Conservation (phyloP, 2,329 filamentous ascomycete species). For the Colletotrichum scovillei region DNA sequence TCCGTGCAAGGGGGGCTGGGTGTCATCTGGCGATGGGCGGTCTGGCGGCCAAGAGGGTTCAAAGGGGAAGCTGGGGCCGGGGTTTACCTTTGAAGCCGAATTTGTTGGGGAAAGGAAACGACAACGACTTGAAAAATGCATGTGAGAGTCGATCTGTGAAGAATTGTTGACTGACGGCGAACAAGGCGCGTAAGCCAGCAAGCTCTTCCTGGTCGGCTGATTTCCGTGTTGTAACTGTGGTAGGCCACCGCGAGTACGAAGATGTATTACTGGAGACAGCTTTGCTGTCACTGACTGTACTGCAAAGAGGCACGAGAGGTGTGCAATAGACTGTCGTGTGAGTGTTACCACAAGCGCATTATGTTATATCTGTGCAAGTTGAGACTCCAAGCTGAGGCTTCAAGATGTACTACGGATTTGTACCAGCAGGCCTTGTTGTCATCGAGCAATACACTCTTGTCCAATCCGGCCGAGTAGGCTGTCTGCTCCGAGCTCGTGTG, state of each 20-base stretch:
- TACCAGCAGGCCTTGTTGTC: neutral
- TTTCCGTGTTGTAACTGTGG: neutral
- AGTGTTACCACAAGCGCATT: neutral
- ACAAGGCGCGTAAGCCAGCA: conserved; percentile 2
- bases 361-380: neutral
- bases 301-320: neutral
- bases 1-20: conserved; percentile 18
- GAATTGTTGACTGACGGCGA: conserved; percentile 30
- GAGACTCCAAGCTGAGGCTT: neutral
- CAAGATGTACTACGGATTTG: neutral
- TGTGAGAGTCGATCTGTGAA: conserved; percentile 30
- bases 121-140: neutral
- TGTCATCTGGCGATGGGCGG: conserved; percentile 34
- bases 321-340: too few relatives aligned
- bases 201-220: conserved; percentile 11
- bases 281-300: neutral
- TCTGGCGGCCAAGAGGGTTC: conserved; percentile 35
- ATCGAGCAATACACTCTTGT: neutral
- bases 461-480: conserved; percentile 2
- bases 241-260: neutral
- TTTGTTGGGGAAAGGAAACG: conserved; percentile 32
- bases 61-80: conserved; percentile 33
- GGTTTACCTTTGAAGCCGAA: conserved; percentile 30
- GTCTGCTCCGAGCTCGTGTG: neutral
- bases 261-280: neutral